These are phyloP conservation scores for Leishmania martiniquensis DNA, from an alignment of 208 protist species.

Conservation along the genomic window DNA sequence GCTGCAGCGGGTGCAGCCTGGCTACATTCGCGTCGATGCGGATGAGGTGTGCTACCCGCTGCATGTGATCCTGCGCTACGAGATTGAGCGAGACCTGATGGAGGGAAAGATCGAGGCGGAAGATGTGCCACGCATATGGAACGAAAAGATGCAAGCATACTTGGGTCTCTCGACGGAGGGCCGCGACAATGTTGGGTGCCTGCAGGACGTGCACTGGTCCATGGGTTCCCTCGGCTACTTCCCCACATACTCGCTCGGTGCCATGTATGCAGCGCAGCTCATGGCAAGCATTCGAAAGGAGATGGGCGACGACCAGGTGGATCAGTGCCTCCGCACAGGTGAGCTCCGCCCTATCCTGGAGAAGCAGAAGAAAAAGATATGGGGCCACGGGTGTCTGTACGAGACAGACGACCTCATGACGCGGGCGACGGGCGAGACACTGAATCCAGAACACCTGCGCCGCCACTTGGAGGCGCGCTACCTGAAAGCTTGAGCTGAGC, in stretches of 20 bases:
- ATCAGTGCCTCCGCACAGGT: conserved; percentile 54
- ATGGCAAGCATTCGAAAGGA: conserved; percentile 72
- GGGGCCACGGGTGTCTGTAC: conserved; percentile 55
- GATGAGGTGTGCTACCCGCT: conserved; percentile 93
- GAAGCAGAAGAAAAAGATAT: conserved; percentile 80
- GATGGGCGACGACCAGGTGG: conserved; percentile 54
- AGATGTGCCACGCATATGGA: conserved; percentile 84
- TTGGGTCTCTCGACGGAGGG: conserved; percentile 79
- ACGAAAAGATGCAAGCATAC: conserved; percentile 88
- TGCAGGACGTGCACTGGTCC: conserved; percentile 93
- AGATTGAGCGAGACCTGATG: conserved; percentile 89
- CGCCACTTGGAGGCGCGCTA: conserved; percentile 85
- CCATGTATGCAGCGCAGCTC: conserved; percentile 87
- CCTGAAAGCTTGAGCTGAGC: conserved; percentile 25
- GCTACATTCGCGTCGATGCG: conserved; percentile 81
- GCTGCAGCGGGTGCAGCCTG: conserved; percentile 59
- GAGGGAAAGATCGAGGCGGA: conserved; percentile 76
- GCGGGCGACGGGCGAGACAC: conserved; percentile 67
- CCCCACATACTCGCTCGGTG: conserved; percentile 85
- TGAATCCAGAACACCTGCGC: conserved; percentile 82
- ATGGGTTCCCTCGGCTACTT: conserved; percentile 85
- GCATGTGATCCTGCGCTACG: conserved; percentile 91
- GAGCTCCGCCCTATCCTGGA: conserved; percentile 58
- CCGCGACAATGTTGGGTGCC: conserved; percentile 72
- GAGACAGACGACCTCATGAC: conserved; percentile 77